phyloP scores from a whole-genome alignment of 495 filamentous ascomycete genomes.

The Aspergillus ellipticus region DNA sequence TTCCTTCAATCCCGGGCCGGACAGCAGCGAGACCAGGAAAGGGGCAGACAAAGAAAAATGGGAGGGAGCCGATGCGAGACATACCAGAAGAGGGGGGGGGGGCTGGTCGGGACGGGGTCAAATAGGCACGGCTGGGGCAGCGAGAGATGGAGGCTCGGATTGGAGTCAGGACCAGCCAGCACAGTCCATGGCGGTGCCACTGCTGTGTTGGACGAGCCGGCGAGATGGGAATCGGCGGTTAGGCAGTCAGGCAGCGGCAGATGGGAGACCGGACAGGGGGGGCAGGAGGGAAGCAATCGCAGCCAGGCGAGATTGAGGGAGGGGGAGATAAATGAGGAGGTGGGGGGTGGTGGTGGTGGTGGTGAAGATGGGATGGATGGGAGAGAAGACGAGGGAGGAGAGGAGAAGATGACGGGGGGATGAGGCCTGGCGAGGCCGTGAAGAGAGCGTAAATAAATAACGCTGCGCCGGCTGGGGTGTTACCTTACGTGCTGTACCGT shows the following conservation, averaged over 20 bases:
- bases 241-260: conserved; percentile 20
- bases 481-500: too few species aligned
- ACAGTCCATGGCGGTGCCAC: conserved; percentile 23
- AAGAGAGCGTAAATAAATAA: too few species aligned
- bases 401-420: conserved; percentile 6
- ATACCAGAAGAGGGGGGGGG: not conserved
- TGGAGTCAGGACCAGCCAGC: conserved; percentile 19
- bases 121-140: conserved; percentile 1
- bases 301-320: not conserved
- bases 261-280: not conserved
- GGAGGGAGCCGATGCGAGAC: conserved; percentile 5
- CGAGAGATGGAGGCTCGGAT: not conserved
- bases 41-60: conserved; percentile 2
- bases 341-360: too few species aligned
- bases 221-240: conserved; percentile 14
- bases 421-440: too few species aligned
- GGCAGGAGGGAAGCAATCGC: not conserved
- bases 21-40: not conserved
- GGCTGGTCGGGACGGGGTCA: not conserved
- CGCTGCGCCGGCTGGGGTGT: too few species aligned
- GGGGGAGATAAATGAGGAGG: not conserved
- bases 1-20: conserved; percentile 7
- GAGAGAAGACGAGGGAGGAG: not conserved
- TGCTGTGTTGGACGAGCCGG: conserved; percentile 18
- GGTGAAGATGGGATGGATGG: too few species aligned